A percentile compares a stretch with the other conserved stretches of the same genome.
phyloP scores from a whole-genome alignment of 306 rosid species.

The Boehmeria nivea region DNA sequence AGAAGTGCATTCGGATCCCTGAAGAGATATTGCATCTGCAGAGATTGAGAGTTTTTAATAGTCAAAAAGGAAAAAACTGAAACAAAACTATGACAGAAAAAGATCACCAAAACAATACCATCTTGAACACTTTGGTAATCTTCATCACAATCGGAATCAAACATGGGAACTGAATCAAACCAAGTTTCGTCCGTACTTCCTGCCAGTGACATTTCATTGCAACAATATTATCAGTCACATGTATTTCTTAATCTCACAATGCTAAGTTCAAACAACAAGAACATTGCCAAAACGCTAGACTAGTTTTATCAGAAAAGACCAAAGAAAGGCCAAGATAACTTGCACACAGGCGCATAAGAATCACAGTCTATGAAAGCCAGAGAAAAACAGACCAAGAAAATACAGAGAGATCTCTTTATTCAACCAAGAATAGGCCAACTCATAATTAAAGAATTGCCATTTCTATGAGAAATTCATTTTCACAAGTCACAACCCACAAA shows the following conservation, averaged over 20 bases:
- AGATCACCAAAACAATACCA: constrained; percentile 55
- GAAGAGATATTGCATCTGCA: constrained; percentile 58
- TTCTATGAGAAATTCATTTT: too few relatives aligned
- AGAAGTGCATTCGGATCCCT: constrained; percentile 46
- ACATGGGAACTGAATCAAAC: constrained; percentile 65
- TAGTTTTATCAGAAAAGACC: not conserved
- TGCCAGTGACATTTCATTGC: constrained; percentile 25
- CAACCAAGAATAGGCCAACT: not conserved
- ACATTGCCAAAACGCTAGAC: too few relatives aligned
- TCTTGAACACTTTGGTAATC: constrained; percentile 81
- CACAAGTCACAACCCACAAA: too few relatives aligned
- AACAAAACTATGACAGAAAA: not conserved
- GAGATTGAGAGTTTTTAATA: constrained; percentile 4
- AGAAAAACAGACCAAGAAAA: not conserved
- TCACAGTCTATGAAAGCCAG: not conserved
- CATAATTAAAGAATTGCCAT: not conserved
- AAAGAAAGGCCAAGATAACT: not conserved
- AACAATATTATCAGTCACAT: not conserved
- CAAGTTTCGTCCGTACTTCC: constrained; percentile 67
- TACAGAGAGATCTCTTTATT: not conserved
- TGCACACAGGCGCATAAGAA: not conserved
- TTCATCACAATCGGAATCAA: constrained; percentile 91
- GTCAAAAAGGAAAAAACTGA: not conserved
- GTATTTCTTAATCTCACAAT: too few relatives aligned
- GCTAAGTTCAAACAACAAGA: too few relatives aligned